These are phyloP conservation scores for Apiospora saccharicola DNA, from an alignment of 2,329 filamentous ascomycete genomes.

Conservation along the genomic window DNA sequence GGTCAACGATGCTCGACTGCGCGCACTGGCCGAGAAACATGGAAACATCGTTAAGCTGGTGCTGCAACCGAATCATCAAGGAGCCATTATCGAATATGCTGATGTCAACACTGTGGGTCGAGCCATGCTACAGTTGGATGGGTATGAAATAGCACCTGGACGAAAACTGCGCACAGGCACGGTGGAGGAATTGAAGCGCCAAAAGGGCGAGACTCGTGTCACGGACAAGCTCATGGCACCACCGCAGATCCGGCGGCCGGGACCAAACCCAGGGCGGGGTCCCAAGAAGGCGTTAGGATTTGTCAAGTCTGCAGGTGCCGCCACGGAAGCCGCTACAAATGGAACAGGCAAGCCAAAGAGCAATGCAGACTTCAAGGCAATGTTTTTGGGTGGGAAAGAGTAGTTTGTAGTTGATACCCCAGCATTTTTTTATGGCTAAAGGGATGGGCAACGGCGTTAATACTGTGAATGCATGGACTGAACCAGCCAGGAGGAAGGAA, in stretches of 20 bases:
- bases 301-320: slow-evolving; percentile 32
- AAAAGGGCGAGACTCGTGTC: slow-evolving; percentile 52
- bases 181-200: slow-evolving; percentile 60
- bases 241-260: slow-evolving; percentile 52
- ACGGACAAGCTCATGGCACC: slow-evolving; percentile 50
- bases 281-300: slow-evolving; percentile 55
- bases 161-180: slow-evolving; percentile 62
- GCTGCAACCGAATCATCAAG: slow-evolving; percentile 81
- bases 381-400: slow-evolving; percentile 47
- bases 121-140: slow-evolving; percentile 67
- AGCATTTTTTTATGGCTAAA: slow-evolving; percentile 11
- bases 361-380: slow-evolving; percentile 66
- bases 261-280: slow-evolving; percentile 44
- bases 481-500: not conserved
- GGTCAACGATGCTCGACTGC: slow-evolving; percentile 85
- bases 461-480: not conserved
- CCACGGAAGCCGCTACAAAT: slow-evolving; percentile 28
- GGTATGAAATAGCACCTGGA: slow-evolving; percentile 59
- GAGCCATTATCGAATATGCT: slow-evolving; percentile 84
- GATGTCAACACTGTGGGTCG: slow-evolving; percentile 76
- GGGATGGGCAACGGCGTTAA: slow-evolving; percentile 14
- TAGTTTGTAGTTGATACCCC: slow-evolving; percentile 16
- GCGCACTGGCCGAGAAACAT: slow-evolving; percentile 72
- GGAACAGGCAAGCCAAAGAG: slow-evolving; percentile 50
- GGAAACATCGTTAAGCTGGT: slow-evolving; percentile 78